Evolutionary conservation across 768 basidiomycete species (phyloP), one percentile per base, ranked within the genome.

Genomic region (Artomyces pyxidatus): DNA sequence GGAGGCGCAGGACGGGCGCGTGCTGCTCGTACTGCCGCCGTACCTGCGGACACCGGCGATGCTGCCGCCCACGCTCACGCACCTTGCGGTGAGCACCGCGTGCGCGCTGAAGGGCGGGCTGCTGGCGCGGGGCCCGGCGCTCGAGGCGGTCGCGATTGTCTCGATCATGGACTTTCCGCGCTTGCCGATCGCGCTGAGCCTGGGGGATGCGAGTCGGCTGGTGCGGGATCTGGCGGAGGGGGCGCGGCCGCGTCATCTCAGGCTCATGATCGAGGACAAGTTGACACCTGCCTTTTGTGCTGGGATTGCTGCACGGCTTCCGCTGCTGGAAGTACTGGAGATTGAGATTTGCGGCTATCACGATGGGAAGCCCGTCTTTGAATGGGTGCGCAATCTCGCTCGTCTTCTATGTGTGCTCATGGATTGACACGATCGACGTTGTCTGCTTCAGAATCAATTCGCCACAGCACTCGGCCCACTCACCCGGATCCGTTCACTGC

Each of bases 261-360:
- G 65, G 12, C 59, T 66, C 42, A 64, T 66, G 4, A 57, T 66
- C 50, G 65, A 66, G 51, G 65, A 66, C 58, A 68, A 68, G 45
- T 59, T 66, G 29, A 65, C 61, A 5, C 65, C 65, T 22, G 22
- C 43, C 37, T 55, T 67, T 39, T 68, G 67, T 45, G 53, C 44
- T 19, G 46, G 52, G 37, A 65, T 66, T n/a, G 22, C 66, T 29
- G 45, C 52, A 29, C 54, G 62, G 25, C 63, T 64, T 21, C 66
- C 66, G 14, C 59, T 59, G 29, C 51, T 66, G 17, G 66, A 66
- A 53, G 35, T 55, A 25, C 62, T 66, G 42, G 65, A 66, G 37
- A 67, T 66, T 6, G 65, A 66, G 48, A 60, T 63, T 41, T 66
- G 65, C 47, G 65, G 65, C 4, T 66, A 66, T 59, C 65, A 66